A percentile compares a stretch with the other conserved stretches of the same genome.
Conservation (phyloP, 2,329 filamentous ascomycete genomes). For the Aureobasidium zeae region DNA sequence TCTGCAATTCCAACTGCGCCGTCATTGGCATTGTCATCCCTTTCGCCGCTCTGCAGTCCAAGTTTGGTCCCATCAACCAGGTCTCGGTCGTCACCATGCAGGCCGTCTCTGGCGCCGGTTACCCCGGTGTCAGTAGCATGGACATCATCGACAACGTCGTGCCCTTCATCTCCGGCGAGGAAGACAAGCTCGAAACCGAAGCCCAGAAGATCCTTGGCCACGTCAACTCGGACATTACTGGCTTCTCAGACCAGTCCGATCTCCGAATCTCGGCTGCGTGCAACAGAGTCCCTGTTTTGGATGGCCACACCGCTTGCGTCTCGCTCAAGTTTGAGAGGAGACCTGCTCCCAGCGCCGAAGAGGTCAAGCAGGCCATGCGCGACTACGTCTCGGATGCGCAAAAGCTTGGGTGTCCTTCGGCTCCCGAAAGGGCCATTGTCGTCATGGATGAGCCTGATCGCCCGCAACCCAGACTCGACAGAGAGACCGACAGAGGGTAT, state of each 20-base stretch:
- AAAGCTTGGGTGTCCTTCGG: constrained; percentile 75
- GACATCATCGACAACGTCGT: constrained; percentile 95
- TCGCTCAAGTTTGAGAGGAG: constrained; percentile 71
- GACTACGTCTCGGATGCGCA: constrained; percentile 76
- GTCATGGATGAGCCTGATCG: constrained; percentile 86
- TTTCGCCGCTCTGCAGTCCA: constrained; percentile 77
- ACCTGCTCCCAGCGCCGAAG: constrained; percentile 62
- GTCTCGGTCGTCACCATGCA: constrained; percentile 92
- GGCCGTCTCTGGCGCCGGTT: constrained; percentile 85
- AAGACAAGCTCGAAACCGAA: constrained; percentile 92
- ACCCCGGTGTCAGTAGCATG: constrained; percentile 85
- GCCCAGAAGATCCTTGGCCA: constrained; percentile 85
- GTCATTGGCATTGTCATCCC: constrained; percentile 95
- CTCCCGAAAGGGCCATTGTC: constrained; percentile 69
- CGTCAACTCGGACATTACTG: constrained; percentile 61
- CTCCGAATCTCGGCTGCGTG: constrained; percentile 79
- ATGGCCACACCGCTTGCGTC: constrained; percentile 93
- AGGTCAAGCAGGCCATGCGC: constrained; percentile 70
- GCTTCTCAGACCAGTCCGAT: constrained; percentile 63
- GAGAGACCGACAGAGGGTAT: constrained; percentile 77
- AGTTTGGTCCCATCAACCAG: constrained; percentile 66
- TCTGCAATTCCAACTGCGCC: constrained; percentile 97
- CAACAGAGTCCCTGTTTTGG: constrained; percentile 88
- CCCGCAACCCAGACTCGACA: constrained; percentile 83
- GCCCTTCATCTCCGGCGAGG: constrained; percentile 85